Base-by-base conservation (phyloP, 2,329 filamentous ascomycete genomes). In the Neofusicoccum kwambonambiense region DNA sequence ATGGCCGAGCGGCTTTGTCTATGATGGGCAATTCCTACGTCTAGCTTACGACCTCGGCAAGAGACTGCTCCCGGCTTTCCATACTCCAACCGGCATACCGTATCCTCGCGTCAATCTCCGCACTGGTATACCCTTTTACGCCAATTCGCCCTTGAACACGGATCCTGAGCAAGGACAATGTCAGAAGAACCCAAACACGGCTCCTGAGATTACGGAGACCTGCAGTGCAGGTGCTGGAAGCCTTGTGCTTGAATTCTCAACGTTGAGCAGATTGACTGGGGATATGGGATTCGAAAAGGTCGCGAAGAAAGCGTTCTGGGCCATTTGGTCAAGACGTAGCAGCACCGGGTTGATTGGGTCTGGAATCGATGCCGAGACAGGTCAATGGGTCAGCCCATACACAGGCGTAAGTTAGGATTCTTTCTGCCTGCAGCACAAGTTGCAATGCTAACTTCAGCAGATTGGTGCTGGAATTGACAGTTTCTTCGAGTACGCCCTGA, bases 401-500 rank as follows among this genome's bases (percentile, higher is more conserved):
- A 89, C 94, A n/a, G 94, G 95, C 35, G 79, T 81, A 74, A 68
- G 77, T 71, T 44, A 47, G 3, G 13, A 31, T 7, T 45, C 34
- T 44, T 65, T 57, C 34, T 44, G 65, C 56, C 51, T 34, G 50
- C 35, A 60, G 34, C 37, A 9, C 35, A 6, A 2, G 61, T 52
- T 61, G 57, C 64, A 64, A 44, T 68, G 22, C 13, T 52, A n/a
- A 54, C 17, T 64, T 12, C 8, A 60, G 67, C 67, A 82, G 80
- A 96, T 99, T 70, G 95, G 95, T 57, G 95, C 95, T 7, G 95
- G 95, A 44, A 92, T 97, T 72, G 95, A 99, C 79, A 97, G 93
- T 78, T 99, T 99, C 80, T 98, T 97, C 73, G 95, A 99, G 79
- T 99, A 99, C 77, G 93, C 95, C 3, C 85, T 98, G 72, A 99